A percentile compares a stretch with the other conserved stretches of the same genome.
Evolutionary conservation across 2,329 filamentous ascomycete species (phyloP).

Genomic region (Aspergillus thermomutatus): DNA sequence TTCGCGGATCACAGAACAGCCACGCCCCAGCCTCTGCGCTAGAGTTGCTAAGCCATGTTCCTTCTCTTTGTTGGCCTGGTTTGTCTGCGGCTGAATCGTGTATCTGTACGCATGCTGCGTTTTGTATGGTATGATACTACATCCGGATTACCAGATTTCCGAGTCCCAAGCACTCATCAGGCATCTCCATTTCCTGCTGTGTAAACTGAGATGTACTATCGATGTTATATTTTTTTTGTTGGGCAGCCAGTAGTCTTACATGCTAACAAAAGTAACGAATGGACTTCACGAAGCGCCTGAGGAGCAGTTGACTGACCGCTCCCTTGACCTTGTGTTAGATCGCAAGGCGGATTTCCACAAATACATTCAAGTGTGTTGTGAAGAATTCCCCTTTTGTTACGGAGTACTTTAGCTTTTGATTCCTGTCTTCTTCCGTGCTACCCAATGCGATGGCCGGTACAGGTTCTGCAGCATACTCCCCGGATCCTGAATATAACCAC

Average conservation of each 20-base stretch:
- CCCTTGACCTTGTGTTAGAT: not conserved
- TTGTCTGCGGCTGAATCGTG: slow-evolving; percentile 17
- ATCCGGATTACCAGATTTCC: not conserved
- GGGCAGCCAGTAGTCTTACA: not conserved
- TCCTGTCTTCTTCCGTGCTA: slow-evolving; percentile 64
- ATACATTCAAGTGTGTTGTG: not conserved
- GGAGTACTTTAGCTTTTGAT: not conserved
- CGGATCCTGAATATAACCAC: slow-evolving; percentile 81
- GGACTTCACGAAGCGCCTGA: too few species aligned
- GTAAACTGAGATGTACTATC: not conserved
- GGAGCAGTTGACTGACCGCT: not conserved
- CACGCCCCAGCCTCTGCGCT: slow-evolving; percentile 11
- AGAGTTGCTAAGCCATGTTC: slow-evolving; percentile 14
- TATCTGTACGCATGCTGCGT: slow-evolving; percentile 6
- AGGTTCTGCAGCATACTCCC: slow-evolving; percentile 81
- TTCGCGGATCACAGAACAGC: slow-evolving; percentile 5
- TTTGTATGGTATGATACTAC: slow-evolving; percentile 3
- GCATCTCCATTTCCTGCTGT: too few species aligned
- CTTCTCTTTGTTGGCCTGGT: slow-evolving; percentile 11
- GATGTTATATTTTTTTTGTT: not conserved
- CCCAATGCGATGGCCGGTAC: slow-evolving; percentile 80
- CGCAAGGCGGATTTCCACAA: not conserved
- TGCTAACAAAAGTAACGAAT: not conserved
- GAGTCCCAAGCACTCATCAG: not conserved
- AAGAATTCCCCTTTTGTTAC: not conserved